Evolutionary conservation across 139 green algal genomes (phyloP).

Genomic region (Picochlorum sp.): DNA sequence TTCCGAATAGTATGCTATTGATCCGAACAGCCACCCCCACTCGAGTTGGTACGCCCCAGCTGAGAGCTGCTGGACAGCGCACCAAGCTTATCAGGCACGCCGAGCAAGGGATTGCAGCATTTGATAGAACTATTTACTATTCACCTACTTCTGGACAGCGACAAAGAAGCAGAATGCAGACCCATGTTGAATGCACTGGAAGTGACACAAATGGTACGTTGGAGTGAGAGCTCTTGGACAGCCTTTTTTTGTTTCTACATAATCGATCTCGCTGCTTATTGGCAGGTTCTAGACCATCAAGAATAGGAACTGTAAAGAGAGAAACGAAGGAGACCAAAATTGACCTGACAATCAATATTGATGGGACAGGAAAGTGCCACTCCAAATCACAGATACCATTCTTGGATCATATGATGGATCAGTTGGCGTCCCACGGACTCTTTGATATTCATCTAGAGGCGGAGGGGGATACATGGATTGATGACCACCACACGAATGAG

Average conservation of each 20-base stretch:
- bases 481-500: slow-evolving; percentile 99
- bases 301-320: slow-evolving; percentile 39
- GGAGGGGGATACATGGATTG: slow-evolving; percentile 90
- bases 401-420: slow-evolving; percentile 99
- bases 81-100: too few relatives aligned
- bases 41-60: too few relatives aligned
- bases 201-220: too few relatives aligned
- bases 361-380: slow-evolving; percentile 81
- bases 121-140: too few relatives aligned
- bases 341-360: slow-evolving; percentile 80
- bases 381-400: slow-evolving; percentile 67
- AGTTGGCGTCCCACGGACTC: slow-evolving; percentile 81
- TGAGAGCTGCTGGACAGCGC: too few relatives aligned
- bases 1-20: too few relatives aligned
- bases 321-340: slow-evolving; percentile 91
- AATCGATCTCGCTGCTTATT: not conserved
- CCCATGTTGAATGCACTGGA: too few relatives aligned
- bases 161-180: too few relatives aligned
- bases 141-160: too few relatives aligned
- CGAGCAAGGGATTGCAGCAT: too few relatives aligned
- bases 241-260: not conserved
- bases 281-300: not conserved
- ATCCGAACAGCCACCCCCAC: too few relatives aligned
- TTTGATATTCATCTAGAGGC: slow-evolving; percentile 76
- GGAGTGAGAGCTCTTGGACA: not conserved